These are phyloP conservation scores for Populus hybrid DNA, from an alignment of 441 rosid genomes.

Conservation along the genomic window DNA sequence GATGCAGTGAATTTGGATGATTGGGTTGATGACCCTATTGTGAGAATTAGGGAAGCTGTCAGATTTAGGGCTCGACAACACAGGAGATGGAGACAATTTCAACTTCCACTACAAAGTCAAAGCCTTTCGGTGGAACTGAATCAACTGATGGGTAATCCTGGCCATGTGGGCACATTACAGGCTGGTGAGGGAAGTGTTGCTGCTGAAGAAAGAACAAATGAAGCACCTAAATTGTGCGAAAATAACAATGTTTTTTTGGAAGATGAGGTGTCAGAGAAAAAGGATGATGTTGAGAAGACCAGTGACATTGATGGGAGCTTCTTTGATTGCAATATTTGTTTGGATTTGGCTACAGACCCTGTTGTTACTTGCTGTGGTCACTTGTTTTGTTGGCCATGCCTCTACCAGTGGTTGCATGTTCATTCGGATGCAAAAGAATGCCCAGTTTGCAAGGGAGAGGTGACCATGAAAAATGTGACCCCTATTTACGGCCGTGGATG, in stretches of 20 bases:
- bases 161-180: slow-evolving; percentile 48
- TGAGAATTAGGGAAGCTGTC: slow-evolving; percentile 56
- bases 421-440: slow-evolving; percentile 88
- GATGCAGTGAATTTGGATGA: slow-evolving; percentile 62
- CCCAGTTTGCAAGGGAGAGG: slow-evolving; percentile 95
- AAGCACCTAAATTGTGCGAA: slow-evolving; percentile 64
- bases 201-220: slow-evolving; percentile 66
- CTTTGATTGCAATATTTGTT: slow-evolving; percentile 86
- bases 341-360: slow-evolving; percentile 87
- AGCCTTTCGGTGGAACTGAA: slow-evolving; percentile 54
- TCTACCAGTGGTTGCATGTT: slow-evolving; percentile 70
- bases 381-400: slow-evolving; percentile 93
- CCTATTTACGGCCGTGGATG: slow-evolving; percentile 91
- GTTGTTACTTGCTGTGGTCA: slow-evolving; percentile 97
- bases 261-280: slow-evolving; percentile 49
- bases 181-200: slow-evolving; percentile 89
- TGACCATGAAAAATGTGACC: slow-evolving; percentile 60
- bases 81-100: slow-evolving; percentile 58
- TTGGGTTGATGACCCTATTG: slow-evolving; percentile 45
- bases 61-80: slow-evolving; percentile 49
- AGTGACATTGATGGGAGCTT: slow-evolving; percentile 67
- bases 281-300: slow-evolving; percentile 54
- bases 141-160: slow-evolving; percentile 52
- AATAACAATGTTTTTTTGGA: slow-evolving; percentile 55
- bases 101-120: slow-evolving; percentile 41